Evolutionary conservation across 495 filamentous ascomycete species (phyloP).

Genomic region (Oidiodendron maius): DNA sequence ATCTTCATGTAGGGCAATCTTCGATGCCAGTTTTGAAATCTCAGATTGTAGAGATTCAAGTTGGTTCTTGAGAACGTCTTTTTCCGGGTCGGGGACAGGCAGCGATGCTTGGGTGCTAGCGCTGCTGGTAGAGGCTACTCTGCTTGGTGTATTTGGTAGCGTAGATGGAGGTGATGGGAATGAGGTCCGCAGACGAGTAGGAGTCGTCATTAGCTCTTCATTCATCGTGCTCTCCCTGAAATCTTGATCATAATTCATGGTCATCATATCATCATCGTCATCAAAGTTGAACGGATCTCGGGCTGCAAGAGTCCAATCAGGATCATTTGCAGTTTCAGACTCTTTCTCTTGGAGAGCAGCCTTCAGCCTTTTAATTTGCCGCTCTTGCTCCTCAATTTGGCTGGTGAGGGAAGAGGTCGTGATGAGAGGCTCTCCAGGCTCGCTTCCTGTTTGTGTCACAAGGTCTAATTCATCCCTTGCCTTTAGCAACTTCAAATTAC

Average conservation of each 20-base stretch:
- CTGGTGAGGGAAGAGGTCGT: conserved; percentile 8
- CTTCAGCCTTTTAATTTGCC: conserved; percentile 15
- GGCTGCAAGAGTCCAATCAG: conserved; percentile 35
- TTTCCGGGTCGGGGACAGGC: conserved; percentile 34
- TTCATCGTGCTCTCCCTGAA: conserved; percentile 14
- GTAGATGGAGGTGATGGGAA: conserved; percentile 42
- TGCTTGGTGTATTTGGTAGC: conserved; percentile 32
- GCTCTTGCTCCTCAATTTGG: conserved; percentile 19
- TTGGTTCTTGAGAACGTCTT: conserved; percentile 20
- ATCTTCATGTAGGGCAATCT: conserved; percentile 16
- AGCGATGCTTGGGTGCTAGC: conserved; percentile 29
- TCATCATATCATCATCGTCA: conserved; percentile 28
- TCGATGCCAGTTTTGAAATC: conserved; percentile 12
- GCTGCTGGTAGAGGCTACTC: conserved; percentile 16
- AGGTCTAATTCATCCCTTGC: conserved; percentile 21
- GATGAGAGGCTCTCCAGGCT: conserved; percentile 7
- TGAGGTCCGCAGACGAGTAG: conserved; percentile 26
- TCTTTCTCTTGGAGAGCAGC: conserved; percentile 18
- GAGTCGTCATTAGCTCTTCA: conserved; percentile 23
- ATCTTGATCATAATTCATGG: conserved; percentile 26
- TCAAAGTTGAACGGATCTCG: conserved; percentile 35
- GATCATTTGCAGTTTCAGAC: conserved; percentile 20
- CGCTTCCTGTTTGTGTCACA: conserved; percentile 19
- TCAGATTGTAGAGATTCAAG: conserved; percentile 14
- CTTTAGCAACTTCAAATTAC: conserved; percentile 40